Conservation (phyloP, 176 grass and related monocot species). For the Zizania latifolia region DNA sequence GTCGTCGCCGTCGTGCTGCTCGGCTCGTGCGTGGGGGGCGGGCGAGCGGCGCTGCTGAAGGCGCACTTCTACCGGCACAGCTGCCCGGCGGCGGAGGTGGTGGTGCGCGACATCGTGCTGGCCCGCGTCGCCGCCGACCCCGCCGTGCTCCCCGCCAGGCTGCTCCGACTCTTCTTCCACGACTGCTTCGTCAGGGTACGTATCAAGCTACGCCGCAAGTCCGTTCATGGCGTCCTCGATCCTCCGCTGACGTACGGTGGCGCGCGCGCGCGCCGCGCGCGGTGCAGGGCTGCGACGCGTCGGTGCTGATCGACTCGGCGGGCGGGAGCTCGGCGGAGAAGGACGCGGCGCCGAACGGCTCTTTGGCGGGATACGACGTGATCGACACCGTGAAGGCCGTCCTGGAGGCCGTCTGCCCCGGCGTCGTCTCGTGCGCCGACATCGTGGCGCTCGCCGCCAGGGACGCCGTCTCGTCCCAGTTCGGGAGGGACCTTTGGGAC, state of each 20-base stretch:
- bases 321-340: slow-evolving; percentile 51
- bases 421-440: slow-evolving; percentile 85
- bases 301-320: slow-evolving; percentile 60
- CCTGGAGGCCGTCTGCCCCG: slow-evolving; percentile 68
- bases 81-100: slow-evolving; percentile 41
- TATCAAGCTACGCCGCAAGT: no score
- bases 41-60: slow-evolving; percentile 16
- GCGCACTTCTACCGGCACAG: slow-evolving; percentile 45
- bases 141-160: slow-evolving; percentile 27
- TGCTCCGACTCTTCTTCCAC: slow-evolving; percentile 79
- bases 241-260: no score
- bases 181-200: slow-evolving; percentile 64
- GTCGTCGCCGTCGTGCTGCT: not conserved
- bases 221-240: no score
- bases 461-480: slow-evolving; percentile 61
- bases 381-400: slow-evolving; percentile 60
- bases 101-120: slow-evolving; percentile 47
- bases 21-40: not conserved
- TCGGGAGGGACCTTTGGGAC: slow-evolving; percentile 39
- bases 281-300: slow-evolving; percentile 75
- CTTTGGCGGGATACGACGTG: slow-evolving; percentile 66
- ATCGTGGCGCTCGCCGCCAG: slow-evolving; percentile 67
- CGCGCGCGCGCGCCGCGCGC: no score
- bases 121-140: slow-evolving; percentile 37
- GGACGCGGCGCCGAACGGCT: slow-evolving; percentile 51